A percentile compares a stretch with the other conserved stretches of the same genome.
Conservation (phyloP, 2,329 filamentous ascomycete species). For the Keithomyces neogunnii region DNA sequence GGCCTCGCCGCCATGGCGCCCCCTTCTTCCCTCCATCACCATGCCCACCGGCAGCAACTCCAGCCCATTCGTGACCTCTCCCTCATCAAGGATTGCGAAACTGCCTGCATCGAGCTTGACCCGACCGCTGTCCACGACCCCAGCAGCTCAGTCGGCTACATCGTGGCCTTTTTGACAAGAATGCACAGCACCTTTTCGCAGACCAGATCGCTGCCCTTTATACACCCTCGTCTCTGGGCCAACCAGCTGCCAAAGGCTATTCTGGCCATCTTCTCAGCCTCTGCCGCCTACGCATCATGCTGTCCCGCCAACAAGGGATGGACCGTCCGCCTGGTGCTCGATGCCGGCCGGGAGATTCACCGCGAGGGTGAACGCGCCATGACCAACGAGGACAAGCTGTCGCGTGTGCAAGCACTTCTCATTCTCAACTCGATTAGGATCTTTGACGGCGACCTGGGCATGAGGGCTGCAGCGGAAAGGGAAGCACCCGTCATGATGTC, state of each 20-base stretch:
- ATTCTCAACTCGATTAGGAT: constrained; percentile 33
- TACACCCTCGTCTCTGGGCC: constrained; percentile 35
- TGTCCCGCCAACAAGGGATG: constrained; percentile 29
- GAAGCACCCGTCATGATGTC: constrained; percentile 25
- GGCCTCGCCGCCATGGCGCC: constrained; percentile 8
- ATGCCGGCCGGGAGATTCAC: constrained; percentile 28
- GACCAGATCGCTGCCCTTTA: constrained; percentile 29
- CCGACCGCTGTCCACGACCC: constrained; percentile 27
- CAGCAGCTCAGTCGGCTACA: constrained; percentile 24
- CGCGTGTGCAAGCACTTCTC: constrained; percentile 33
- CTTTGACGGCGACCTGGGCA: constrained; percentile 33
- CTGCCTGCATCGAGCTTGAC: constrained; percentile 17
- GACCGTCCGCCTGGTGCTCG: constrained; percentile 29
- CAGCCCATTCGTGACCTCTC: constrained; percentile 22
- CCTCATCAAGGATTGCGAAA: constrained; percentile 13
- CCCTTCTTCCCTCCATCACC: constrained; percentile 7
- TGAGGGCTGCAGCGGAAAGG: constrained; percentile 31
- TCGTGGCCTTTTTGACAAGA: constrained; percentile 22
- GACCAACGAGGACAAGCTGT: constrained; percentile 29
- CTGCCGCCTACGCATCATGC: constrained; percentile 28
- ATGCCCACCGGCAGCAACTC: constrained; percentile 4
- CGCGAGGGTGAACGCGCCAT: constrained; percentile 22
- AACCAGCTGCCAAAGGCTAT: constrained; percentile 29
- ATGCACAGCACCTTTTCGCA: constrained; percentile 26
- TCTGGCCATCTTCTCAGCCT: constrained; percentile 29